phyloP scores from a whole-genome alignment of 177 flowering plant genomes.

The Vitis hybrid region DNA sequence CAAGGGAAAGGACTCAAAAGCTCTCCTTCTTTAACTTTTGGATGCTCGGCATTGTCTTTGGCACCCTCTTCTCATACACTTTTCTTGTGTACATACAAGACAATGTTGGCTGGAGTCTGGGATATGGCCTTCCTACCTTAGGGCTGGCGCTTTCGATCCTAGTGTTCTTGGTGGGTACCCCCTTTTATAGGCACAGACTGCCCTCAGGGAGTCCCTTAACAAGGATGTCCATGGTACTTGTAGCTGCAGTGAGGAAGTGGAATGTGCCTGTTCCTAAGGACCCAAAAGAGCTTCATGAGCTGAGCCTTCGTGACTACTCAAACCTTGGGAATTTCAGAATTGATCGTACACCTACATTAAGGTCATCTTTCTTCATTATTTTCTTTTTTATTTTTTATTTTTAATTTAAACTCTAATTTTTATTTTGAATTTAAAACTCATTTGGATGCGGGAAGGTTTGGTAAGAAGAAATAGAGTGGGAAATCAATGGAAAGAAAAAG shows the following conservation, averaged over 20 bases:
- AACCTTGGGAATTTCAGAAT: slow-evolving; percentile 29
- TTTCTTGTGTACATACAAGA: slow-evolving; percentile 61
- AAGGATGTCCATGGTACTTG: slow-evolving; percentile 43
- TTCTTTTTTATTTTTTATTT: not conserved
- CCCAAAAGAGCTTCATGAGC: slow-evolving; percentile 54
- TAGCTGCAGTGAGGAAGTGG: slow-evolving; percentile 49
- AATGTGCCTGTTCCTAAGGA: slow-evolving; percentile 36
- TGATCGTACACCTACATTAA: slow-evolving; percentile 39
- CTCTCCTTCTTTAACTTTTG: slow-evolving; percentile 83
- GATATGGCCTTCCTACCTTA: slow-evolving; percentile 56
- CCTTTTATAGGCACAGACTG: slow-evolving; percentile 51
- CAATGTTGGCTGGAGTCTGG: slow-evolving; percentile 53
- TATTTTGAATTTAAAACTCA: no score
- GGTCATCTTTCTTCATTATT: slow-evolving; percentile 10
- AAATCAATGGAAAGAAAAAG: no score
- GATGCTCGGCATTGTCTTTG: slow-evolving; percentile 75
- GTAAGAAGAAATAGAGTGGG: no score
- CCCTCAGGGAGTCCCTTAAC: slow-evolving; percentile 58
- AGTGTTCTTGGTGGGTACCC: slow-evolving; percentile 51
- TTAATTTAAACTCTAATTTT: no score
- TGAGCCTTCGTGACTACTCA: slow-evolving; percentile 36
- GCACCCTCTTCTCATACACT: slow-evolving; percentile 64
- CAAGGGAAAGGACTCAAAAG: slow-evolving; percentile 57
- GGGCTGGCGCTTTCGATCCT: slow-evolving; percentile 42
- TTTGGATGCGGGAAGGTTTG: no score